Evolutionary conservation across 2,329 filamentous ascomycete species (phyloP).

Genomic region (Cytospora mali): DNA sequence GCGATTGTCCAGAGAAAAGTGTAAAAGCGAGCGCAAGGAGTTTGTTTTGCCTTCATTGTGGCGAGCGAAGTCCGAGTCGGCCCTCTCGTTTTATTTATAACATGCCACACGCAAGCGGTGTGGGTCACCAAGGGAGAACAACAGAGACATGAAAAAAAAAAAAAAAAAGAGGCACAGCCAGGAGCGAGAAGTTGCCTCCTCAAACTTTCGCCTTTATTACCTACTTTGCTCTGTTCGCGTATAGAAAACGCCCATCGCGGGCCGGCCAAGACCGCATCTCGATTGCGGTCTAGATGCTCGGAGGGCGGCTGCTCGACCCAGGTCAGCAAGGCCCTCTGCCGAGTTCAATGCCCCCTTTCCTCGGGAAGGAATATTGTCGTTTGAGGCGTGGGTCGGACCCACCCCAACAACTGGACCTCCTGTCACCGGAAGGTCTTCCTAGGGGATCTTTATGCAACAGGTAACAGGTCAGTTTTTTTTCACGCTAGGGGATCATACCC

Average conservation of each 20-base stretch:
- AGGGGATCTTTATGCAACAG: background rate
- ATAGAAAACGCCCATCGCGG: background rate
- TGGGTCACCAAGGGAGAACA: too few species aligned
- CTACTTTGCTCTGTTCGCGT: background rate
- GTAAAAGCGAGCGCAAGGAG: background rate
- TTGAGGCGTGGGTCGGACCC: slow-evolving; percentile 14
- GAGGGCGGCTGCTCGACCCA: background rate
- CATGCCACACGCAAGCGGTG: background rate
- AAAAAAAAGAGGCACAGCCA: background rate
- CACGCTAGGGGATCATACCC: background rate
- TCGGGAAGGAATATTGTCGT: background rate
- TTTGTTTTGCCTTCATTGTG: background rate
- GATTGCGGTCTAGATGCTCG: background rate
- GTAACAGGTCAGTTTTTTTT: background rate
- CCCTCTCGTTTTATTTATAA: background rate
- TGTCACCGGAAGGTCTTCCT: slow-evolving; percentile 6
- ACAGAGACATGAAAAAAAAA: too few species aligned
- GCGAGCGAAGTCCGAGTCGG: background rate
- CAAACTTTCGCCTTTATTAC: background rate
- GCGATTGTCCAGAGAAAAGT: background rate
- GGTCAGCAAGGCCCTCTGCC: background rate
- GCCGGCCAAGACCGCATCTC: background rate
- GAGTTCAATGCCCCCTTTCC: background rate
- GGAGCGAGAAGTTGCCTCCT: background rate
- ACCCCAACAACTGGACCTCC: slow-evolving; percentile 16